Evolutionary conservation across 169 alveolate genomes (phyloP), one percentile per base, ranked within the genome.

Genomic region (Plasmodium relictum): DNA sequence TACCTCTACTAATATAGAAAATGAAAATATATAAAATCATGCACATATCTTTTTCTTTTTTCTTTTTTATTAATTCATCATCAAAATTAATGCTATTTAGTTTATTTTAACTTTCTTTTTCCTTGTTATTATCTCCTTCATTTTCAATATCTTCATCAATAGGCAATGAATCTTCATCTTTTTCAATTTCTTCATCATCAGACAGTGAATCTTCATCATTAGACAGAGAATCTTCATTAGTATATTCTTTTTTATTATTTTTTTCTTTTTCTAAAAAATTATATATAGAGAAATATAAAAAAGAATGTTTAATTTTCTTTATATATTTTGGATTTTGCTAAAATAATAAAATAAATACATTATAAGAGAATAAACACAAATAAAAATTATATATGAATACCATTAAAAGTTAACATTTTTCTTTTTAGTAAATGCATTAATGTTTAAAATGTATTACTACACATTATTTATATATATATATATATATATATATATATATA

Each of bases 51-150:
- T 16, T 54, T 6, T 54, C 0, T 54, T 5, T 54, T 5, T 54
- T n/a, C 10, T 52, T 52, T 52, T 52, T 3, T 52, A 52, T 12
- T 52, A 8, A 52, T 52, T n/a, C 10, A 14, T 68, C 44, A 41
- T 68, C 74, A 26, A 68, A 68, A 42, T 68, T 18, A 42, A 68
- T 68, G 26, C 26, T 39, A 22, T 16, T 44, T 68, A 68, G 9
- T 16, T 71, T 37, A 12, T 26, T 26, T 12, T 44, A 42, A 26
- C 22, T 42, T 16, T 59, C 73, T 39, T 74, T 52, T 3, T 71
- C 68, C 12, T 18, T 18, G 41, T 78, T 70, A 22, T 12, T 45
- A n/a, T 45, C 71, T 3, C 7, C 50, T 6, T 48, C 90, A 22
- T 42, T 41, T 56, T 50, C 85, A 52, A 50, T 39, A 12, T 59